Evolutionary conservation across 805 yeast genomes (phyloP), one percentile per base, ranked within the genome.

Genomic region (Hanseniaspora mollemarum): DNA sequence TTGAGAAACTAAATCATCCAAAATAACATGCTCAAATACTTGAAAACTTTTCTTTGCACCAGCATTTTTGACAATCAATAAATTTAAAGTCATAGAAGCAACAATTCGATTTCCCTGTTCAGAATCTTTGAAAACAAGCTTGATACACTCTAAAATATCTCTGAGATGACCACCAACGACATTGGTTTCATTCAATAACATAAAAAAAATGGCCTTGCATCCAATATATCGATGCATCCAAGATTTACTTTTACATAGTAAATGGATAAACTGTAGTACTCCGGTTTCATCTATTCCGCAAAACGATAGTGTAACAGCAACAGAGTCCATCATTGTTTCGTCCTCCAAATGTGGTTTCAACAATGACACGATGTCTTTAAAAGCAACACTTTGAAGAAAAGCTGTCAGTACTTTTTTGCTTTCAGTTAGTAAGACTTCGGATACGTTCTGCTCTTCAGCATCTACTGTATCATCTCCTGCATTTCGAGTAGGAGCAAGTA

Each of bases 1-100:
- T 4, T 95, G 96, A 10, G 69, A 65, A 95, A 96, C 87, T 5
- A 86, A 66, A 0, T 87, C 83, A 51, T 84, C 90, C 32, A 90
- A 60, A 0, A 80, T 71, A 0, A 67, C 65, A 1, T 35, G 44
- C 58, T 87, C 94, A 62, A 90, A 88, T 0, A 90, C 19, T 8
- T 8, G 22, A 38, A 46, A 46, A 1, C n/a, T 10, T 26, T 38
- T 21, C 7, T 22, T 22, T 2, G 16, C 35, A 15, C 16, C 29
- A n/a, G 29, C 38, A 12, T 29, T 37, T 32, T 32, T 32, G 5
- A 43, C 29, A 29, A 46, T 35, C 2, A 46, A 25, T 16, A 36
- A 22, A 10, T 37, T 46, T 10, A 39, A 12, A 12, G 43, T 29
- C 32, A 46, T 3, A 4, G 41, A 16, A 5, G 95, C 72, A 12